Evolutionary conservation across 1,284 basidiomycete genomes (phyloP), one percentile per base, ranked within the genome.

Genomic region (Mycena citricolor): DNA sequence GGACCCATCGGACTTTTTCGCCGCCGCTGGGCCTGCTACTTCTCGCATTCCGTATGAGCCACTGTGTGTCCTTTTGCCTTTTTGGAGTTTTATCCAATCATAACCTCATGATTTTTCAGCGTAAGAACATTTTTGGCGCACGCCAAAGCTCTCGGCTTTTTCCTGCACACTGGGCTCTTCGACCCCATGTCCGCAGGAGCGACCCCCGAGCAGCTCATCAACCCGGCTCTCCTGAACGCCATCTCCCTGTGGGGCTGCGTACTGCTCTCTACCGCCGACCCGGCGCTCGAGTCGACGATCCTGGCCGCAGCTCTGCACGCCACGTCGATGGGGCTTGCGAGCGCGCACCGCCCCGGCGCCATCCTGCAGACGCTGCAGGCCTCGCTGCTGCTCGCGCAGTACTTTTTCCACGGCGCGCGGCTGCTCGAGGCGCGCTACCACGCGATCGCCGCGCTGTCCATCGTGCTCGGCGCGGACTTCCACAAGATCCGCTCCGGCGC

Each of bases 231-330:
- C 4, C 32, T 49, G 5, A 33, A 46, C 32, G 26, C 36, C 17
- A 23, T 52, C 8, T 49, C 34, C 30, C 51, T 52, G 6, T 52
- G 51, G 51, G 51, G 51, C 3, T 32, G 42, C 2, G 39, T 42
- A 39, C 36, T 52, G 2, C 68, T 42, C 61, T 33, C 70, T 6
- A 61, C 65, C 17, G 51, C 66, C 13, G 57, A 70, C 21, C 57
- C 63, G 0, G 48, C 17, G 7, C 32, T 29, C 23, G 28, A 36
- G 11, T 5, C 28, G 24, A 24, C 13, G 12, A 40, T 52, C 20
- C 43, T 52, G 13, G 21, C 46, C 2, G 24, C 35, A 13, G 47
- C 51, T 4, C 39, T 49, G 6, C 51, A 34, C 32, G 49, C 37
- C 30, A 14, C 37, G 12, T 28, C 47, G 12, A n/a, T 26, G 1